Evolutionary conservation across 352 stramenopile genomes (phyloP), one percentile per base, ranked within the genome.

Genomic region (Elongisporangium prolatum): DNA sequence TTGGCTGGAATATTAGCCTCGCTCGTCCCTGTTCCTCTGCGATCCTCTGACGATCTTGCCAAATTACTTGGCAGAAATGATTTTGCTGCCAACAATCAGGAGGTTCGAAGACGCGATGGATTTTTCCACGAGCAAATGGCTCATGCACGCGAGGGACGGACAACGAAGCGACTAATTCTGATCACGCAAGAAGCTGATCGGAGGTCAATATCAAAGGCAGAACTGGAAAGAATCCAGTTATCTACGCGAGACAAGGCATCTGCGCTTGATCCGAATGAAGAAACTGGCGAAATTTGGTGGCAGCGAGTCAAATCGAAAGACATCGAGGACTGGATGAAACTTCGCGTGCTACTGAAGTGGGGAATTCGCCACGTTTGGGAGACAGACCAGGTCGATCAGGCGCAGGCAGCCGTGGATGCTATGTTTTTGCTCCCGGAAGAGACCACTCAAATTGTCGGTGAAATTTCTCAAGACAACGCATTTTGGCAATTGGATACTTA

Each of bases 111-210:
- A 16, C 82, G 84, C 8, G 84, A 94, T 58, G 70, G 77, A 4
- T 94, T 94, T 53, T 94, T 91, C 61, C 84, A 92, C 57, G 84
- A 94, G 56, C 83, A 94, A 60, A 80, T 94, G 64, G 82, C 82
- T 1, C 83, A 91, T 53, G 80, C 82, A 1, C 74, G 78, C n/a
- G 82, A 94, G 63, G 81, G 84, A 20, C 75, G 84, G 5, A 69
- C 80, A 21, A 75, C 77, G 48, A 77, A 80, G 63, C 76, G 80
- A 8, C 61, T 65, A 18, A 63, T 65, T 3, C 86, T 89, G 72
- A 74, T 89, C 52, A 63, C 64, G 13, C 67, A 80, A 16, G 80
- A 92, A 64, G 64, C 81, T 0, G 72, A 89, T 40, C 28, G 25
- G 82, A 89, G 59, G 86, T 84, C 34, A 77, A 68, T 21, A 74